Base-by-base conservation (phyloP, 164 flowering plant genomes). In the Tinospora cordifolia region DNA sequence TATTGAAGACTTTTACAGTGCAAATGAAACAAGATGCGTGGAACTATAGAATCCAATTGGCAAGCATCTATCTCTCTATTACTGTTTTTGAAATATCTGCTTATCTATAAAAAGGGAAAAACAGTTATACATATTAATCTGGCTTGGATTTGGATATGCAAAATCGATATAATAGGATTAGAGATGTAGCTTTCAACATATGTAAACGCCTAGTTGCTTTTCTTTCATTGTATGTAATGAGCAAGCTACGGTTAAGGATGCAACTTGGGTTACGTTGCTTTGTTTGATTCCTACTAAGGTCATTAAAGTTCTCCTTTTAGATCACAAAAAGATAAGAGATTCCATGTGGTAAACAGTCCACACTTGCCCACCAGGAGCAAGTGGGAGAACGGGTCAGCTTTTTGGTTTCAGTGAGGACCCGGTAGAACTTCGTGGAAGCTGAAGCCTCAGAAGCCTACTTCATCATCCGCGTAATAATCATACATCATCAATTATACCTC, bases 271-370 rank as follows among this genome's bases (percentile, higher is more conserved):
- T 67, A 40, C 15, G 38, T 27, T 19, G 41, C 41, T 51, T 30
- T 19, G 44, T 25, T 46, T 38, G 59, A 47, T 4, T 25, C 10
- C 2, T 14, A 67, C 58, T 24, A 38, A 8, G 25, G 46, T 9
- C 6, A 65, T 17, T 39, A 40, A 65, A 65, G 68, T 40, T 65
- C 51, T 40, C 27, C 51, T 65, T 19, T 65, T 9, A 21, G 68
- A 65, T 65, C 51, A 14, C 25, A 39, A 9, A 27, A 0, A 46
- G 69, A 67, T 67, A 67, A 67, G 44, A 27, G 70, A 68, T 68
- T 68, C 70, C 58, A 68, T 68, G 25, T 51, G 70, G 70, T 54
- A 47, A 47, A 68, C 62, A 68, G 10, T 4, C 27, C 62, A 51
- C 70, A 68, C n/a, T n/a, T 49, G 69, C 39, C 58, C 44, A 27